Percentiles rank a stretch among this genome's conserved stretches.
These are phyloP conservation scores for Paulownia fortunei DNA, from an alignment of 257 asterid genomes.

Conservation along the genomic window DNA sequence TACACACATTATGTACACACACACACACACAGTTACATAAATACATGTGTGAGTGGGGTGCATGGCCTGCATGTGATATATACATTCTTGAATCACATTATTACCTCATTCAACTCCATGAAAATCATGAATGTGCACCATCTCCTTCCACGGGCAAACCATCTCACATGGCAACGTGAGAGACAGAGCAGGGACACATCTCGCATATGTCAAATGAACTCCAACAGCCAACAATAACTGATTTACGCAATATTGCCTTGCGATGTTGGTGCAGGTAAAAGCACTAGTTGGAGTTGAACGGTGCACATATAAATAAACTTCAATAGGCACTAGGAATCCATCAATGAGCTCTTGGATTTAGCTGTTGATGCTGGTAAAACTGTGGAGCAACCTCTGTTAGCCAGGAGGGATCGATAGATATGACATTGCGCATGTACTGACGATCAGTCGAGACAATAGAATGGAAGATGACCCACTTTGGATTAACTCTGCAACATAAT, in stretches of 20 bases:
- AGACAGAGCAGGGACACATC: neutral
- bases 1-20: neutral
- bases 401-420: slow-evolving; percentile 90
- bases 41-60: neutral
- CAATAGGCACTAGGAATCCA: slow-evolving; percentile 23
- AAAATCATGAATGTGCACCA: neutral
- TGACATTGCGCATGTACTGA: slow-evolving; percentile 91
- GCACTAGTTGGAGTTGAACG: neutral
- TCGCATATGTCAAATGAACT: slow-evolving; percentile 5
- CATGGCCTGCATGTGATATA: neutral
- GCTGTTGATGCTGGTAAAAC: slow-evolving; percentile 69
- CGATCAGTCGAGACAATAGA: slow-evolving; percentile 95
- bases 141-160: neutral
- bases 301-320: slow-evolving; percentile 5
- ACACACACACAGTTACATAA: neutral
- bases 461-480: slow-evolving; percentile 88
- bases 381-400: slow-evolving; percentile 89
- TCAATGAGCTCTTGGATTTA: slow-evolving; percentile 53
- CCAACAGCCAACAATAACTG: neutral
- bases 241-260: slow-evolving; percentile 2
- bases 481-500: slow-evolving; percentile 71
- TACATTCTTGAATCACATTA: neutral
- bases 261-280: slow-evolving; percentile 8
- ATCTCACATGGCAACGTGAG: neutral
- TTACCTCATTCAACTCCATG: neutral